phyloP scores from a whole-genome alignment of 805 yeast genomes.

The Wickerhamiella brachini region DNA sequence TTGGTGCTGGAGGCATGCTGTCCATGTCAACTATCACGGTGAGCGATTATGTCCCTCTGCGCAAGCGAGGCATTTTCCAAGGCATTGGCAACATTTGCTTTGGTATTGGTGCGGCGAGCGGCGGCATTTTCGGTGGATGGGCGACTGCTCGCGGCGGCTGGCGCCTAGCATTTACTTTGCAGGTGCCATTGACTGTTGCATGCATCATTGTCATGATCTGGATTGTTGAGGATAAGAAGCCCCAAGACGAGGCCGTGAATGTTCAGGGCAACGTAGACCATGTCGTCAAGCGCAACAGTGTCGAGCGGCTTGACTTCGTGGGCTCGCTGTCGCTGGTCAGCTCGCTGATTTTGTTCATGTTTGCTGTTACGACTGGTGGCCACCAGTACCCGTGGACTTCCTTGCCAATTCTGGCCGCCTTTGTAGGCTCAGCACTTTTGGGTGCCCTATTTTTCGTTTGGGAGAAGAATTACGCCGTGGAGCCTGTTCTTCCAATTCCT shows the following conservation, averaged over 20 bases:
- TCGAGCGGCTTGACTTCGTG: constrained; percentile 49
- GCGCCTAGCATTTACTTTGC: constrained; percentile 36
- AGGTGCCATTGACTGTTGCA: constrained; percentile 29
- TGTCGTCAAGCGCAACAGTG: constrained; percentile 30
- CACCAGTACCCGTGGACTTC: constrained; percentile 33
- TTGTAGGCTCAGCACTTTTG: constrained; percentile 24
- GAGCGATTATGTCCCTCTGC: constrained; percentile 61
- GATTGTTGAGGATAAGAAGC: constrained; percentile 10
- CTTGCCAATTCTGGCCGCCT: constrained; percentile 29
- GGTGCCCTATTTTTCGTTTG: constrained; percentile 34
- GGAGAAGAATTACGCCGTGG: constrained; percentile 38
- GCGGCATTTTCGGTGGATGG: constrained; percentile 46
- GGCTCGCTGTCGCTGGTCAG: constrained; percentile 50
- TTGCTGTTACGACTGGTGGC: constrained; percentile 57
- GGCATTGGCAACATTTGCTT: constrained; percentile 67
- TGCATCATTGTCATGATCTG: constrained; percentile 8
- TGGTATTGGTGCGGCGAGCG: constrained; percentile 63
- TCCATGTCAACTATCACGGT: constrained; percentile 62
- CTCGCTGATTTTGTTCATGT: constrained; percentile 43
- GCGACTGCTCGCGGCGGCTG: constrained; percentile 44
- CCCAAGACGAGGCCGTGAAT: constrained; percentile 20
- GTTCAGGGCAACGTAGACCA: constrained; percentile 8
- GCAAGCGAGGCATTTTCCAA: constrained; percentile 70
- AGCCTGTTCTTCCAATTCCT: constrained; percentile 57
- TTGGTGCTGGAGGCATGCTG: constrained; percentile 85